Evolutionary conservation across 2,329 filamentous ascomycete species (phyloP).

Genomic region (Coniochaeta hoffmannii): DNA sequence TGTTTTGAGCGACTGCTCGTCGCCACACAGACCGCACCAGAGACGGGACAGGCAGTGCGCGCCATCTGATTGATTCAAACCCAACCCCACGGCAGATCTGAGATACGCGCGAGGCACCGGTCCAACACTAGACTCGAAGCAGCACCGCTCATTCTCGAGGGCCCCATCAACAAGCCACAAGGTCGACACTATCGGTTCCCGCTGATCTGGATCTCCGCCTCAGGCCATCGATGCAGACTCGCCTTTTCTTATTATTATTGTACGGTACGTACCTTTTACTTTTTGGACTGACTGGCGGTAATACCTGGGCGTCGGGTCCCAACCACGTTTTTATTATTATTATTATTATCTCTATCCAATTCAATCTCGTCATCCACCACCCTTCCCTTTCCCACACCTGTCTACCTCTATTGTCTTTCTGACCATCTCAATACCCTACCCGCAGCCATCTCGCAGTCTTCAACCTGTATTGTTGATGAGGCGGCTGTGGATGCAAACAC

Average conservation of each 20-base stretch:
- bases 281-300: no score
- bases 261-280: background rate
- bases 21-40: no score
- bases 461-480: background rate
- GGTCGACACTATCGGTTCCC: background rate
- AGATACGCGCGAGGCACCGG: background rate
- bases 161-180: background rate
- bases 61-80: no score
- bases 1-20: no score
- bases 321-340: no score
- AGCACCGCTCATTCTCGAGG: background rate
- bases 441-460: background rate
- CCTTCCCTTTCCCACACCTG: background rate
- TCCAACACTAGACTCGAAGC: background rate
- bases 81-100: background rate
- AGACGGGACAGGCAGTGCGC: no score
- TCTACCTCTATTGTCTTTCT: background rate
- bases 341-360: background rate
- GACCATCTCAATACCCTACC: background rate
- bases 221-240: background rate
- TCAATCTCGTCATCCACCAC: background rate
- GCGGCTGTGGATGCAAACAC: background rate
- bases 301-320: constrained; percentile 1
- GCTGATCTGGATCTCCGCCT: constrained; percentile 1
- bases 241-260: no score